phyloP scores from a whole-genome alignment of 805 yeast genomes.

The Ogataea paradorogensis region DNA sequence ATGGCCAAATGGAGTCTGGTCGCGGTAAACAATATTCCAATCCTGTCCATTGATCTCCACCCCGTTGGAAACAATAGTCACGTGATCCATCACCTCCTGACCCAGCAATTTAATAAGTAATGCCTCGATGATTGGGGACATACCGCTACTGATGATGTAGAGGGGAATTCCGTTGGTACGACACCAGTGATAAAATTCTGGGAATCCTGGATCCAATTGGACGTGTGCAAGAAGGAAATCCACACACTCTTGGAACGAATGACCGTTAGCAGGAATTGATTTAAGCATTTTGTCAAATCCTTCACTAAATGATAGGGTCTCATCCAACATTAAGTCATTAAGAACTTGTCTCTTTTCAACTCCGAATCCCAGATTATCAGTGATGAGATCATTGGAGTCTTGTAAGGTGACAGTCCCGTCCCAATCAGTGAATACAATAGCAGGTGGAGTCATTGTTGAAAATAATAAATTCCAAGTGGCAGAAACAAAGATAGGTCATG shows the following conservation, averaged over 20 bases:
- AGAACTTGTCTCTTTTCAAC: slow-evolving; percentile 58
- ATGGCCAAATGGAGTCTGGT: slow-evolving; percentile 88
- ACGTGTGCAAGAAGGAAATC: slow-evolving; percentile 63
- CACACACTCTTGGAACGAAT: slow-evolving; percentile 69
- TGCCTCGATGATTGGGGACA: slow-evolving; percentile 87
- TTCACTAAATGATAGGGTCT: slow-evolving; percentile 67
- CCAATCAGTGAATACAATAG: slow-evolving; percentile 94
- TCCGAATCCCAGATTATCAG: slow-evolving; percentile 90
- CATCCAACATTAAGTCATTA: slow-evolving; percentile 71
- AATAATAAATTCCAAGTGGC: slow-evolving; percentile 1
- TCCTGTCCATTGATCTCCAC: slow-evolving; percentile 46
- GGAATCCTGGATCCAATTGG: slow-evolving; percentile 87
- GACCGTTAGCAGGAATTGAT: slow-evolving; percentile 54
- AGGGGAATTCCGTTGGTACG: slow-evolving; percentile 70
- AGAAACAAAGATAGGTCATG: background rate
- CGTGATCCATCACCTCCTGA: slow-evolving; percentile 62
- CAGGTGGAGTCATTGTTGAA: slow-evolving; percentile 32
- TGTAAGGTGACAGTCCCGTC: slow-evolving; percentile 97
- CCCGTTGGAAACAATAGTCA: slow-evolving; percentile 77
- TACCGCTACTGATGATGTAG: slow-evolving; percentile 86
- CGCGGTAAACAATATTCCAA: slow-evolving; percentile 86
- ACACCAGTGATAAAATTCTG: slow-evolving; percentile 77
- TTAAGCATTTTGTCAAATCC: slow-evolving; percentile 84
- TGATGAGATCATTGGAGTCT: slow-evolving; percentile 89
- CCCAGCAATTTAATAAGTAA: slow-evolving; percentile 75